Conservation (phyloP, 306 rosid genomes). For the Luffa acutangula region DNA sequence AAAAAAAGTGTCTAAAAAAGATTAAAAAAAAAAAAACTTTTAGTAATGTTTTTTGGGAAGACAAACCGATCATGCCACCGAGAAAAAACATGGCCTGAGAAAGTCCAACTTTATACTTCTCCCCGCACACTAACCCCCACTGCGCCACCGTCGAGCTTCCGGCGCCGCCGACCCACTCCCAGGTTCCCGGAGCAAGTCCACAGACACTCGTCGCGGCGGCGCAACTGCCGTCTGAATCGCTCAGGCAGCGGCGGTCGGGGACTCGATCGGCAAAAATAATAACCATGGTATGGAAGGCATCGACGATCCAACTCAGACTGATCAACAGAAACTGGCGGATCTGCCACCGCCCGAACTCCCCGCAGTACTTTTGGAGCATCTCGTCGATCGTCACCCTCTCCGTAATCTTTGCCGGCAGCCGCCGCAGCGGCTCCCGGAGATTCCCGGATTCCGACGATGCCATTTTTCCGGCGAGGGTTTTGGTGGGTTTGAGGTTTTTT, state of each 20-base stretch:
- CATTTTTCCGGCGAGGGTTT: not conserved
- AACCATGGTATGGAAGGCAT: not conserved
- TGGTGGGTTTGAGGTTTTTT: too few species aligned
- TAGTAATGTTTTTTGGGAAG: too few species aligned
- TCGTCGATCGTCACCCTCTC: not conserved
- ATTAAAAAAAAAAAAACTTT: too few species aligned
- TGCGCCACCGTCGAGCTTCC: constrained; percentile 37
- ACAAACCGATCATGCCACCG: constrained; percentile 80
- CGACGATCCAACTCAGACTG: not conserved
- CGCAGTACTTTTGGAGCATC: not conserved
- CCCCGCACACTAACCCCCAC: constrained; percentile 62
- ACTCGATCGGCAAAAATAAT: not conserved
- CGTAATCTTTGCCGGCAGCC: not conserved
- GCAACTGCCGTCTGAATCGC: not conserved
- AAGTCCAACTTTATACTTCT: constrained; percentile 58
- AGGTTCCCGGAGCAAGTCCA: constrained; percentile 30
- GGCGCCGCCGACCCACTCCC: constrained; percentile 51
- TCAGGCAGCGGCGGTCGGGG: not conserved
- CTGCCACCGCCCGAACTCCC: not conserved
- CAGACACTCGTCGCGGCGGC: constrained; percentile 22
- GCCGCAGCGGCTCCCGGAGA: constrained; percentile 17
- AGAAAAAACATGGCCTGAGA: constrained; percentile 74
- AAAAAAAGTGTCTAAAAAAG: too few species aligned
- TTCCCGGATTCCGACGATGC: not conserved
- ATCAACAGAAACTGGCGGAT: not conserved